Evolutionary conservation across 1,284 basidiomycete genomes (phyloP).

Genomic region (Pseudozyma sp.): DNA sequence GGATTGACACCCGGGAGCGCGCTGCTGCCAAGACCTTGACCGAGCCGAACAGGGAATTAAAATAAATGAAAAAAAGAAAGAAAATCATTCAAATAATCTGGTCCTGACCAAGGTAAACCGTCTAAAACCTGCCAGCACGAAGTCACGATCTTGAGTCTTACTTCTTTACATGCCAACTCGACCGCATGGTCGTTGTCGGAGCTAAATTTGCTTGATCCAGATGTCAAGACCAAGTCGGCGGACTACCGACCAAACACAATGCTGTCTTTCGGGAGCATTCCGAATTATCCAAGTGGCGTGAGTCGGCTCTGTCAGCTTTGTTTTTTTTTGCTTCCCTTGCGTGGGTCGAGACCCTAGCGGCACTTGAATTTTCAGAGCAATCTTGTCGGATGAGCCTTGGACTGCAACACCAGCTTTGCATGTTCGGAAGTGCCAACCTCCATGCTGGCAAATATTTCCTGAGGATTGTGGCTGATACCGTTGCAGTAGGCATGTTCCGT

Average conservation of each 20-base stretch:
- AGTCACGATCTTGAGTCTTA: too few species aligned
- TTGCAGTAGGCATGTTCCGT: neutral
- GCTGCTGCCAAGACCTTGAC: neutral
- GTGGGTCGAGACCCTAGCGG: constrained; percentile 7
- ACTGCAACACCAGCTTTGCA: neutral
- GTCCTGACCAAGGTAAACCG: too few species aligned
- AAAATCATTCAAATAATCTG: too few species aligned
- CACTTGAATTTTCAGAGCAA: neutral
- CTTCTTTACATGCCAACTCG: too few species aligned
- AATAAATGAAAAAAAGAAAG: neutral
- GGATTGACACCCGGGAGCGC: constrained; percentile 8
- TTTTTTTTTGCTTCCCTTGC: too few species aligned
- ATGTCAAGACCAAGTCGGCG: neutral
- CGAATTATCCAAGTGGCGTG: neutral
- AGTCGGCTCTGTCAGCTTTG: neutral
- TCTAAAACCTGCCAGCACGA: too few species aligned
- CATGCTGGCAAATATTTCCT: too few species aligned
- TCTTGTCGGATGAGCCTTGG: neutral
- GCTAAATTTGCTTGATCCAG: too few species aligned
- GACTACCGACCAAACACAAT: neutral
- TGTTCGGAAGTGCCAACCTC: neutral
- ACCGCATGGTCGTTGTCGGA: too few species aligned
- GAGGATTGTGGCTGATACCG: too few species aligned
- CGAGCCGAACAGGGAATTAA: neutral
- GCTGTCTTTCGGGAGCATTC: constrained; percentile 10